phyloP scores from a whole-genome alignment of 2,329 filamentous ascomycete genomes.

The Botrytis fragariae region DNA sequence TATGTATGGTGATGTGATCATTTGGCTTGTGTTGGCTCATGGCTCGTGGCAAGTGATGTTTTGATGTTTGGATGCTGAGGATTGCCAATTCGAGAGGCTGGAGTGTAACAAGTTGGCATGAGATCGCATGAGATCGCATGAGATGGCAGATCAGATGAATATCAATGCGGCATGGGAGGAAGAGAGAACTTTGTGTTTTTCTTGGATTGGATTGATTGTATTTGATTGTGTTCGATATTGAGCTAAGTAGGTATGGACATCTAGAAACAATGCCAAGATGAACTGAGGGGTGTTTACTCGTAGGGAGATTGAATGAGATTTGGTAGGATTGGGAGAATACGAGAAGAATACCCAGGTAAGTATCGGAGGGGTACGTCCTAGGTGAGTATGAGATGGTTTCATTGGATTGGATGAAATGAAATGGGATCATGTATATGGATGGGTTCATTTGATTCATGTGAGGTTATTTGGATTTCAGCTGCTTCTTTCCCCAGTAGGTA shows the following conservation, averaged over 20 bases:
- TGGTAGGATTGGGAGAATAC: not conserved
- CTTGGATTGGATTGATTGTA: not conserved
- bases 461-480: not conserved
- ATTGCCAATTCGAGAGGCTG: not conserved
- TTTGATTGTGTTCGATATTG: not conserved
- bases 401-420: not conserved
- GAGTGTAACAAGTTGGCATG: not conserved
- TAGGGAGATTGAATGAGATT: not conserved
- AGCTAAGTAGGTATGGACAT: not conserved
- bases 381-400: not conserved
- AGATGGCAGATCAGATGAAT: not conserved
- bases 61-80: not conserved
- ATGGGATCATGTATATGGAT: not conserved
- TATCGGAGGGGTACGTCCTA: not conserved
- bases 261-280: not conserved
- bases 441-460: not conserved
- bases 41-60: not conserved
- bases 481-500: not conserved
- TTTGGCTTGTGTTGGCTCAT: not conserved
- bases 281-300: not conserved
- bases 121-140: not conserved
- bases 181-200: not conserved
- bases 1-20: not conserved
- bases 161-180: not conserved
- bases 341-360: not conserved